Evolutionary conservation across 2,329 filamentous ascomycete genomes (phyloP), one percentile per base, ranked within the genome.

Genomic region (Pseudofabraea citricarpa): DNA sequence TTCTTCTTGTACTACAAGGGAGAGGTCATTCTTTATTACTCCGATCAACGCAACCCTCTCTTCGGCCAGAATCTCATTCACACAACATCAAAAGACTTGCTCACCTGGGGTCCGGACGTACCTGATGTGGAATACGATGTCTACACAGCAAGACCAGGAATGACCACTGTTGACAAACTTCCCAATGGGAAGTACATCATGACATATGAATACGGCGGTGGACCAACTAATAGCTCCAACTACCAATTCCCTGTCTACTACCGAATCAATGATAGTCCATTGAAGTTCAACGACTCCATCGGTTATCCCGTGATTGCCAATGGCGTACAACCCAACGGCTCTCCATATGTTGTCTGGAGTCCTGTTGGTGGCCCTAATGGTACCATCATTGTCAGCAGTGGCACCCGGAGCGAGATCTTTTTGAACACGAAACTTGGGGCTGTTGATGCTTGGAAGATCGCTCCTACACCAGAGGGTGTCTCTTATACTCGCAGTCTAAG

Each of bases 1-100:
- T 86, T 83, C 60, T 63, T 87, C 32, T 57, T 79, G 59, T 67
- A 73, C 35, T 72, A 81, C 58, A 64, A 83, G 44, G 70, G 75
- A 41, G 68, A 76, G 40, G 64, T 87, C 15, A 72, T 87, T 26
- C 68, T 74, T 54, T 87, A 85, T 68, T 87, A 87, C 66, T 81
- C 82, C 2, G 84, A 87, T 60, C 84, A 87, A 58, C 74, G 83
- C 26, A 81, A 81, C 49, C 72, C 79, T 49, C 66, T 67, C 2
- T 69, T 87, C 56, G 83, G 83, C 15, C 83, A 87, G 62, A 85
- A 86, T 57, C 70, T 87, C 29, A 72, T 78, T 3, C 82, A 87
- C 60, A 45, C 42, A 20, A 37, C 37, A 79, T 86, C 61, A 69
- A 70, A 13, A 1, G 79, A 87, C 55, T 68, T 85, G 16, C 62